Base-by-base conservation (phyloP, 192 early-diverging fungal genomes). In the Backusella macrospora region DNA sequence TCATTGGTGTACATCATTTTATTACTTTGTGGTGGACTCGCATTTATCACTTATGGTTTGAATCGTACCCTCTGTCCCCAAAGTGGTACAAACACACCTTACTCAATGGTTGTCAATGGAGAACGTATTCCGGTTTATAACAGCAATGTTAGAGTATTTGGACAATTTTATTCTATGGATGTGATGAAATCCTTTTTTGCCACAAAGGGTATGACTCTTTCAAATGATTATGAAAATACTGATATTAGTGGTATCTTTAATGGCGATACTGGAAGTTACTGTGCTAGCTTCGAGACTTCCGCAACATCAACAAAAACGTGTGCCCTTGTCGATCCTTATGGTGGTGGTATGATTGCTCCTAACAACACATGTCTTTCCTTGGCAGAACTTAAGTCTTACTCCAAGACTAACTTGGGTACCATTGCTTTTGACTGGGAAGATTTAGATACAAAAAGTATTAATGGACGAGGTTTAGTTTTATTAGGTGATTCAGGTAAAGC, bases 31-130 rank as follows among this genome's bases (percentile, higher is more conserved):
- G 62, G 67, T 3, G 15, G 68, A 15, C 64, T 83, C 18, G 82
- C 81, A 23, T 84, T 83, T 63, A 43, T 87, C 3, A 87, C 83
- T 21, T 84, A 85, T 74, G 86, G 82, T 2, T 42, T 87, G 3
- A 43, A 72, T 5, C 68, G 69, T 1, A 64, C 74, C 10, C 38
- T 86, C 23, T 86, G 84, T 18, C 83, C 76, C 23, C 55, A 18
- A 10, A 43, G 23, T 2, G 62, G 46, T 16, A 13, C 45, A 23
- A 47, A 72, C 40, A 70, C 72, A 29, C 73, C 76, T 23, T 76
- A 76, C 34, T 75, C 76, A 6, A 66, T 29, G 40, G 72, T 48
- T 6, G 6, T 73, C n/a, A 34, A 75, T 23, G 72, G 73, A 37
- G 29, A 48, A 4, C 52, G 49, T 15, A 49, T 72, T 16, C 72